phyloP scores from a whole-genome alignment of 1,284 basidiomycete genomes.

The Cryptococcus jaspeensis region DNA sequence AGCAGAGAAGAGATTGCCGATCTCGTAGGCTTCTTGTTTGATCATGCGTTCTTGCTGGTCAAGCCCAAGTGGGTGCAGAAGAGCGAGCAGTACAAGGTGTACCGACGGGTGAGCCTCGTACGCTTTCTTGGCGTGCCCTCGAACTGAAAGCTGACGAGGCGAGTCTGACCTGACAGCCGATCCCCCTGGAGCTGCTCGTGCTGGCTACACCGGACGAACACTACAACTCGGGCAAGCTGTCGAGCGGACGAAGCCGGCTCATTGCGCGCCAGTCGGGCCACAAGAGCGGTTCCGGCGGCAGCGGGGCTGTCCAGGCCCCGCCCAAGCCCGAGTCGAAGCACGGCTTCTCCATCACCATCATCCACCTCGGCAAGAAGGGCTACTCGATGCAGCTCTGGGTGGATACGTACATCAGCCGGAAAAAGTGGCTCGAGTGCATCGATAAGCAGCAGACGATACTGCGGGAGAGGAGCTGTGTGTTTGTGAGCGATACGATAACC shows the following conservation, averaged over 20 bases:
- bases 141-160: not conserved
- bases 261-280: constrained; percentile 52
- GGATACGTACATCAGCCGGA: constrained; percentile 75
- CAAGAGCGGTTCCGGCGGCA: constrained; percentile 14
- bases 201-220: constrained; percentile 77
- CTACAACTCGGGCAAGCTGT: constrained; percentile 47
- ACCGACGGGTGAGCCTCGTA: constrained; percentile 70
- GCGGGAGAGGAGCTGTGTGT: constrained; percentile 79
- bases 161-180: constrained; percentile 62
- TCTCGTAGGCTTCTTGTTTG: constrained; percentile 90
- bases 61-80: constrained; percentile 85
- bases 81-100: constrained; percentile 90
- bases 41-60: constrained; percentile 93
- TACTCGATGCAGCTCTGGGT: constrained; percentile 95
- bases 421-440: constrained; percentile 94
- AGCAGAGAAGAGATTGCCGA: constrained; percentile 77
- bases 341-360: constrained; percentile 88
- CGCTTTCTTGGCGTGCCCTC: not conserved
- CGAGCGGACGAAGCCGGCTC: constrained; percentile 52
- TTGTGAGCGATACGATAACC: constrained; percentile 80
- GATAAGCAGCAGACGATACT: constrained; percentile 83
- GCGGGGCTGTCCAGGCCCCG: constrained; percentile 31
- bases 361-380: constrained; percentile 88
- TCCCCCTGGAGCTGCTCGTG: constrained; percentile 89
- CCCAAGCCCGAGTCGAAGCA: constrained; percentile 72